Conservation (phyloP, 2,329 filamentous ascomycete species). For the Cladosporium sp. region DNA sequence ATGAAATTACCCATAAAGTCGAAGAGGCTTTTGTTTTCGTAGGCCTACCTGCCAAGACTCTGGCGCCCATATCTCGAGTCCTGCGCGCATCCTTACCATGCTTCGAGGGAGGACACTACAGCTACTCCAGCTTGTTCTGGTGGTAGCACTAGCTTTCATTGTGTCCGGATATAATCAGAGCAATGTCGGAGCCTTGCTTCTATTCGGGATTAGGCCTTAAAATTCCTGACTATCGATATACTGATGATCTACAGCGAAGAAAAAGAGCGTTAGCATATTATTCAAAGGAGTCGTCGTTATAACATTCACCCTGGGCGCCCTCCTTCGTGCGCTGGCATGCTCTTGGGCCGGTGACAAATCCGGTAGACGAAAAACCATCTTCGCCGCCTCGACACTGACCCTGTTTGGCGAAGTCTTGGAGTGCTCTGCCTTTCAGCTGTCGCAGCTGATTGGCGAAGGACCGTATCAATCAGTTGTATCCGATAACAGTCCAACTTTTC, state of each 20-base stretch:
- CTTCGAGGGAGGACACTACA: not conserved
- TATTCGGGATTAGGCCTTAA: constrained; percentile 36
- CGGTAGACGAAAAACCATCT: constrained; percentile 45
- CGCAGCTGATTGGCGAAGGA: constrained; percentile 45
- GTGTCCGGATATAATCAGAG: constrained; percentile 52
- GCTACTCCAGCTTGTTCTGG: constrained; percentile 30
- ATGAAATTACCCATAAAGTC: no score
- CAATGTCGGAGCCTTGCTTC: constrained; percentile 45
- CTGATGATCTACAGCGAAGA: constrained; percentile 33
- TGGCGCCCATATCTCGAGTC: no score
- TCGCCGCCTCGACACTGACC: constrained; percentile 37
- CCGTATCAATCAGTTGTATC: no score
- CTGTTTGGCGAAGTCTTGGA: constrained; percentile 44
- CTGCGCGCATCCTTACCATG: no score
- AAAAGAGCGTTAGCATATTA: constrained; percentile 42
- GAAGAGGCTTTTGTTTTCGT: no score
- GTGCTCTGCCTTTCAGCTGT: constrained; percentile 40
- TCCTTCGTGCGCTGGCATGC: constrained; percentile 45
- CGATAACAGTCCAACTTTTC: no score
- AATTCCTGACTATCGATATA: constrained; percentile 49
- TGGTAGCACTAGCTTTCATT: constrained; percentile 42
- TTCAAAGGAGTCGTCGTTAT: constrained; percentile 43
- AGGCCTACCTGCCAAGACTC: no score
- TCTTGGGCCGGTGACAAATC: constrained; percentile 41
- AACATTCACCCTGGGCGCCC: constrained; percentile 43